These are phyloP conservation scores for Escovopsis sp. DNA, from an alignment of 2,329 filamentous ascomycete species.

Conservation along the genomic window DNA sequence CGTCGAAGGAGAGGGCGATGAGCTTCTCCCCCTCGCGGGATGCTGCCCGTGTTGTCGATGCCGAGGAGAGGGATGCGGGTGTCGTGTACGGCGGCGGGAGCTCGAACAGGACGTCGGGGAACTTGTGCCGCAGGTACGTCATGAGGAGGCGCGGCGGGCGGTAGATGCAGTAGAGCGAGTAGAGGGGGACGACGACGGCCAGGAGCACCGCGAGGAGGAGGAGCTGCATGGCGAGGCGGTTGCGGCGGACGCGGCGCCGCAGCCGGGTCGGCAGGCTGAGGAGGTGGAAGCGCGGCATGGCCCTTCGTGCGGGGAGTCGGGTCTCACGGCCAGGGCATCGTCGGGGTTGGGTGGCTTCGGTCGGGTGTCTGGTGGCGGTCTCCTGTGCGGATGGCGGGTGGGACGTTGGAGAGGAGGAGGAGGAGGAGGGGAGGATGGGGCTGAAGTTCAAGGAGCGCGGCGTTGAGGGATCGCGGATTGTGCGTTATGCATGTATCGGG, in stretches of 20 bases:
- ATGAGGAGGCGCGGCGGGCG: constrained; percentile 64
- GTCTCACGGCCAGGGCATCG: too few species aligned
- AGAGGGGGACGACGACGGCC: constrained; percentile 24
- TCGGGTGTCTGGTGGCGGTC: too few species aligned
- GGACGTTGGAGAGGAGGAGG: too few species aligned
- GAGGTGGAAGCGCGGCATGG: constrained; percentile 29
- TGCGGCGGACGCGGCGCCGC: constrained; percentile 41
- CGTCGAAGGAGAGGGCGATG: constrained; percentile 75
- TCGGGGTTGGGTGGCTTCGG: too few species aligned
- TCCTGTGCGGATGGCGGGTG: too few species aligned
- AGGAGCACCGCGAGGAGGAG: constrained; percentile 22
- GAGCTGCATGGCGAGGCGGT: constrained; percentile 41
- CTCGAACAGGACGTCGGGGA: constrained; percentile 70
- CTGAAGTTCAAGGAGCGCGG: too few species aligned
- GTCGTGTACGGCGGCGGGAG: constrained; percentile 26
- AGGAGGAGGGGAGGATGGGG: too few species aligned
- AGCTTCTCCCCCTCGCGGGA: constrained; percentile 41
- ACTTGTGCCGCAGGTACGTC: constrained; percentile 51
- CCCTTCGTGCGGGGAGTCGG: too few species aligned
- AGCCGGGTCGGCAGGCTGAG: constrained; percentile 42
- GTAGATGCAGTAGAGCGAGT: constrained; percentile 56
- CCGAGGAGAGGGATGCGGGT: too few species aligned
- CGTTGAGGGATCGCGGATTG: too few species aligned
- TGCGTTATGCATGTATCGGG: too few species aligned
- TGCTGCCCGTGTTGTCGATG: too few species aligned